Percentiles rank a stretch among this genome's conserved stretches.
Evolutionary conservation across 352 stramenopile genomes (phyloP).

Genomic region (Phytopythium chamaehyphon): DNA sequence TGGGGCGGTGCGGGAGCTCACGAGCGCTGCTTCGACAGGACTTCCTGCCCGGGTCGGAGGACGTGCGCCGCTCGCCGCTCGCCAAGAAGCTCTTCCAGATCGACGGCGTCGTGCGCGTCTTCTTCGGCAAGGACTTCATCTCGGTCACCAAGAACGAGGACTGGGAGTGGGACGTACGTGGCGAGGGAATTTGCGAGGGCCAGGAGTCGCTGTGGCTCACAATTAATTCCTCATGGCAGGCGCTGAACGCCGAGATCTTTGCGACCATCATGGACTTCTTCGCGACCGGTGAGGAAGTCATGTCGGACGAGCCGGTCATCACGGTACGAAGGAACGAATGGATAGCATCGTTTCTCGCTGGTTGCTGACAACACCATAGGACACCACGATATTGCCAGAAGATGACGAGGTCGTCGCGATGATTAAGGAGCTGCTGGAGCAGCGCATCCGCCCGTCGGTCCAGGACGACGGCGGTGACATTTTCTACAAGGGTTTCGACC

Average conservation of each 20-base stretch:
- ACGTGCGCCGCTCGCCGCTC: constrained; percentile 91
- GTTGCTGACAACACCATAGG: too few species aligned
- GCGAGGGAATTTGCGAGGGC: too few species aligned
- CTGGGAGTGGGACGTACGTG: constrained; percentile 90
- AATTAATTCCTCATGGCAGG: constrained; percentile 38
- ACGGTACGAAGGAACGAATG: constrained; percentile 33
- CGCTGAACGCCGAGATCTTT: constrained; percentile 92
- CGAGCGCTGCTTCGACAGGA: constrained; percentile 58
- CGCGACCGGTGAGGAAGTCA: constrained; percentile 80
- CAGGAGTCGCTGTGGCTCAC: too few species aligned
- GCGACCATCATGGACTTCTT: constrained; percentile 98
- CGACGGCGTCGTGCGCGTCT: constrained; percentile 94
- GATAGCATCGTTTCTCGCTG: constrained; percentile 5
- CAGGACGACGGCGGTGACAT: constrained; percentile 99
- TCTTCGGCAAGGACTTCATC: constrained; percentile 98
- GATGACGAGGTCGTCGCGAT: constrained; percentile 98
- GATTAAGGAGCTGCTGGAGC: constrained; percentile 99
- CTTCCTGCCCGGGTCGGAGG: constrained; percentile 79
- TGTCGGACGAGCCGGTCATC: constrained; percentile 85
- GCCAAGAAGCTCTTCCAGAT: constrained; percentile 96
- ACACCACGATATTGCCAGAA: constrained; percentile 94
- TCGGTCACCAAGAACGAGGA: constrained; percentile 97
- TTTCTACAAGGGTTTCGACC: constrained; percentile 97
- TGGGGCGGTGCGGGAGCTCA: too few species aligned
- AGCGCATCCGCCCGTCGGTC: constrained; percentile 97